Evolutionary conservation across 2,329 filamentous ascomycete genomes (phyloP), one percentile per base, ranked within the genome.

Genomic region (Aspergillus costaricaensis): DNA sequence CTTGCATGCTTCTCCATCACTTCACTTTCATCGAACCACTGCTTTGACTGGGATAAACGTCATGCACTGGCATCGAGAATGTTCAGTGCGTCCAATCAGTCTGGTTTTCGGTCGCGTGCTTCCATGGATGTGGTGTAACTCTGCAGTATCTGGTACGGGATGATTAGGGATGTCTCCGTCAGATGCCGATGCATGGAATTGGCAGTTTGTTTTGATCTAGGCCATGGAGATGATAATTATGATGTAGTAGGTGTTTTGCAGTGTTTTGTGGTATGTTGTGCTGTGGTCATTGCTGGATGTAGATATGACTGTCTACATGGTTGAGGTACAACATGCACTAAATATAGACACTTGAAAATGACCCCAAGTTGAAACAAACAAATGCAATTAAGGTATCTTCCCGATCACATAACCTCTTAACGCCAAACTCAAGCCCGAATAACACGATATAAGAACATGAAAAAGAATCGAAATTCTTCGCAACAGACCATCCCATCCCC

Each of bases 301-400:
- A 36, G 12, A 14, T 12, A 19, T 10, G 30, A 1, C 12, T 50
- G 23, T 50, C 15, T 27, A 50, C 15, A n/a, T 21, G 17, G 41
- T 44, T 10, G 41, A 1, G 12, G 8, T 32, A 30, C 32, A 36
- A 5, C 10, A 36, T 36, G 32, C 32, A 1, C 32, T 5, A 14
- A 2, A 4, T 14, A 32, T 32, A 19, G 12, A 32, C 32, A 36
- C 0, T 9, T 10, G 15, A 9, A 32, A 3, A n/a, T 15, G 10
- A 19, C 10, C 10, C n/a, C 5, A 10, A 30, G n/a, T 30, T 14
- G 15, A 50, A 17, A 32, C 5, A 17, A 27, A 12, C 10, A 32
- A 50, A 50, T 50, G 25, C 47, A 50, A n/a, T 30, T 7, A 50
- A 50, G 47, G 47, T 50, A 50, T 50, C 47, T 50, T 50, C 23